Percentiles rank a stretch among this genome's conserved stretches.
phyloP scores from a whole-genome alignment of 305 asterid species.

The Fraxinus ornus region DNA sequence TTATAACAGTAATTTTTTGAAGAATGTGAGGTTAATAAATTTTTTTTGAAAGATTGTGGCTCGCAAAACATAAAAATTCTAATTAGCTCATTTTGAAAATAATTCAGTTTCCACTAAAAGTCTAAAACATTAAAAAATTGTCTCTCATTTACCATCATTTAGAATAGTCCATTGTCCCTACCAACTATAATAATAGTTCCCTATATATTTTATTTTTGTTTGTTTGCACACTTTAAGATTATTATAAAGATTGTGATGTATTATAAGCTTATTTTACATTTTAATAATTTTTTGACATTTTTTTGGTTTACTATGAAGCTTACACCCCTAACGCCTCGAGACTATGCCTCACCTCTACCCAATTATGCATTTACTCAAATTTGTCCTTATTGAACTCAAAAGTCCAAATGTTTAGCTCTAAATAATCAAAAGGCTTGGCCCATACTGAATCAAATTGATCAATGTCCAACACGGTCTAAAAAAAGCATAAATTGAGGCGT shows the following conservation, averaged over 20 bases:
- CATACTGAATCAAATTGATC: background rate
- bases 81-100: background rate
- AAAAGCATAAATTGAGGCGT: background rate
- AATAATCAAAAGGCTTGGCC: background rate
- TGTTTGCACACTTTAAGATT: background rate
- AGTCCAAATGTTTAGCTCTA: background rate
- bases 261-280: no score
- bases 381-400: background rate
- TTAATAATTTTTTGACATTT: background rate
- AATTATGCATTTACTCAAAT: background rate
- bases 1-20: no score
- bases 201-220: no score
- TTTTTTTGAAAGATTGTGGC: background rate
- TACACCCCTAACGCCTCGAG: background rate
- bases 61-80: background rate
- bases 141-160: background rate
- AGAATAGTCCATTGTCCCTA: background rate
- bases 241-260: background rate
- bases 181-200: background rate
- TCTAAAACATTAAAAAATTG: background rate
- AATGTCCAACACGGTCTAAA: background rate
- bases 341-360: background rate
- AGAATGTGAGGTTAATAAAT: background rate
- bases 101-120: background rate
- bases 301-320: background rate